Base-by-base conservation (phyloP, 768 basidiomycete genomes). In the Suillus paluster region DNA sequence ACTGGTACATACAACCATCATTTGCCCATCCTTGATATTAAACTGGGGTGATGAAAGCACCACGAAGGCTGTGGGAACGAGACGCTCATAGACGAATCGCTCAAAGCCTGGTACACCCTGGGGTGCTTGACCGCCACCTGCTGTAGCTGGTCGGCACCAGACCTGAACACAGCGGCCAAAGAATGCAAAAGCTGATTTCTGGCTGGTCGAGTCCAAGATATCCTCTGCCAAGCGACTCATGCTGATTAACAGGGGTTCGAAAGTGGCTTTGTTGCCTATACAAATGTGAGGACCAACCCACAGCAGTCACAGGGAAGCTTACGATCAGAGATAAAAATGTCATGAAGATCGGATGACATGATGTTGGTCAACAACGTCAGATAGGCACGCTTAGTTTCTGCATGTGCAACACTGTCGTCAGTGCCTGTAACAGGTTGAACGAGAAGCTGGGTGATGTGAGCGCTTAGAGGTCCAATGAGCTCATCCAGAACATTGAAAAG, bases 401-500 rank as follows among this genome's bases (percentile, higher is more conserved):
- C 75, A 64, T 94, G 92, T 17, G 86, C 81, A 27, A 91, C 77
- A 59, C 86, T 85, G 64, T 97, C 96, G 70, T 99, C 97, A 25
- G 95, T 97, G 12, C 95, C 94, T 17, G 84, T 79, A 62, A 89
- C 83, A 3, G 95, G 93, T 64, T 91, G 89, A n/a, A 88, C 84
- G 59, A 99, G 80, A 49, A 96, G 77, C 41, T 84, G 79, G 48
- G 87, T 87, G 62, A 98, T 91, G 69, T 97, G 94, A 15, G 87
- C 77, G 66, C 88, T 90, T 68, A 99, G 81, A 7, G 97, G 95
- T 3, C 90, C 87, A 58, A 98, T 85, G 39, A 99, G 84, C 70
- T 96, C 88, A 71, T 99, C 95, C 63, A 99, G 78, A 30, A 98
- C 95, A 63, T 86, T 84, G 67, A 92, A 91, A 77, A 98, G 86